These are phyloP conservation scores for Carnegiea gigantea DNA, from an alignment of 179 eudicot genomes.

Conservation along the genomic window DNA sequence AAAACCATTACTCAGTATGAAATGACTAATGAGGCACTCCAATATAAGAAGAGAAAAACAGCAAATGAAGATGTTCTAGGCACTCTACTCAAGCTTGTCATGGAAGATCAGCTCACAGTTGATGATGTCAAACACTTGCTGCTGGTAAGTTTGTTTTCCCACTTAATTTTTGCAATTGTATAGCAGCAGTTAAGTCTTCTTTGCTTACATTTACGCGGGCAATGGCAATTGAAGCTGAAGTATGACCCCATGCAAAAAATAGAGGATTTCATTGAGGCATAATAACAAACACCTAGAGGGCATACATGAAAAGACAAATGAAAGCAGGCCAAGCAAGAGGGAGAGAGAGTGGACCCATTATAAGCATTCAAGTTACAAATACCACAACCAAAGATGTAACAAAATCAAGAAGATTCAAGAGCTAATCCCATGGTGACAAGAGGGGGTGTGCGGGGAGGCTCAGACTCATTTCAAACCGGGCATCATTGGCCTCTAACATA, in stretches of 20 bases:
- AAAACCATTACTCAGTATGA: too few species aligned
- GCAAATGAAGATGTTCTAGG: constrained; percentile 9
- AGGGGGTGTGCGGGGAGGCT: too few species aligned
- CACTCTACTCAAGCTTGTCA: constrained; percentile 21
- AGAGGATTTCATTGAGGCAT: background rate
- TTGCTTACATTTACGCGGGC: background rate
- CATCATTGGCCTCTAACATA: too few species aligned
- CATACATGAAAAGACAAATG: background rate
- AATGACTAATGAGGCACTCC: too few species aligned
- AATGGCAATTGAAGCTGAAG: background rate
- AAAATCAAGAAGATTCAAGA: too few species aligned
- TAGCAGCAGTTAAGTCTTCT: background rate
- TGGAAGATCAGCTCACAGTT: constrained; percentile 10
- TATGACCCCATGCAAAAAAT: too few species aligned
- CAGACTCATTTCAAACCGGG: too few species aligned
- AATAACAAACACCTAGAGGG: background rate
- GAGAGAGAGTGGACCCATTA: background rate
- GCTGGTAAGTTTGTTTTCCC: background rate
- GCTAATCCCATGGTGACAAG: too few species aligned
- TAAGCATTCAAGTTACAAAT: too few species aligned
- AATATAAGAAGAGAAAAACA: too few species aligned
- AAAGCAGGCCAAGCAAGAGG: background rate
- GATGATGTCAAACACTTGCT: constrained; percentile 17
- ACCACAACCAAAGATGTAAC: too few species aligned
- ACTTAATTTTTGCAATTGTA: background rate